phyloP scores from a whole-genome alignment of 208 protist genomes.

The Porcisia hertigi region DNA sequence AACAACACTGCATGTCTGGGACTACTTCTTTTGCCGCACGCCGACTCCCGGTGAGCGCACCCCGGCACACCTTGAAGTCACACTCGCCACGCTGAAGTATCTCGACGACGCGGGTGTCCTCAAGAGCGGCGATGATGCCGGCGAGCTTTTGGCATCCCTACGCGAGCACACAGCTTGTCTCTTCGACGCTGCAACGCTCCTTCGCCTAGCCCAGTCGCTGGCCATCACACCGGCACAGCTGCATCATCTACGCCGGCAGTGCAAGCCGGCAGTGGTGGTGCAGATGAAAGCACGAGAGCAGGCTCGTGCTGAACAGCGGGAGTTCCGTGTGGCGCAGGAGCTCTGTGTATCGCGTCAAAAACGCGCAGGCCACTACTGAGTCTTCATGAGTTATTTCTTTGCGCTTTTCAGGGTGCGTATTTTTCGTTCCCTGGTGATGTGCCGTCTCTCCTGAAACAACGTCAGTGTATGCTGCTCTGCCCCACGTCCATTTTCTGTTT shows the following conservation, averaged over 20 bases:
- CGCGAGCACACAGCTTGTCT: constrained; percentile 25
- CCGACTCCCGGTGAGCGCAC: constrained; percentile 21
- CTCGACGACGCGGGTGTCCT: constrained; percentile 37
- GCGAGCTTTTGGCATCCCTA: constrained; percentile 42
- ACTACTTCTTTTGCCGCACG: constrained; percentile 52
- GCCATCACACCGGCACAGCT: constrained; percentile 33
- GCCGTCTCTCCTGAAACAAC: background rate
- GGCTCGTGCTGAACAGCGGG: constrained; percentile 13
- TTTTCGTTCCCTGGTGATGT: background rate
- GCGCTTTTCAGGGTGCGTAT: too few species aligned
- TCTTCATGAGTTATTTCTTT: background rate
- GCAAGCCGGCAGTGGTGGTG: constrained; percentile 26
- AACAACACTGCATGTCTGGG: constrained; percentile 65
- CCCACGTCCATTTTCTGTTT: background rate
- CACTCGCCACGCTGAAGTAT: constrained; percentile 52
- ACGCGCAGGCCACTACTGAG: background rate
- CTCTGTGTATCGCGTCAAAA: constrained; percentile 5
- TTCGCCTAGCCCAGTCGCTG: constrained; percentile 26
- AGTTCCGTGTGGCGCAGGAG: constrained; percentile 32
- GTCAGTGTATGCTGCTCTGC: background rate
- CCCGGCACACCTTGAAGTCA: constrained; percentile 49
- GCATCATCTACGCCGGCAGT: constrained; percentile 41
- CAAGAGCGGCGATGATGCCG: constrained; percentile 32
- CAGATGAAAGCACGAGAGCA: constrained; percentile 27
- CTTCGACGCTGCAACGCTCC: constrained; percentile 45